Evolutionary conservation across 2,329 filamentous ascomycete species (phyloP).

Genomic region (Ceratocystiopsis minuta): DNA sequence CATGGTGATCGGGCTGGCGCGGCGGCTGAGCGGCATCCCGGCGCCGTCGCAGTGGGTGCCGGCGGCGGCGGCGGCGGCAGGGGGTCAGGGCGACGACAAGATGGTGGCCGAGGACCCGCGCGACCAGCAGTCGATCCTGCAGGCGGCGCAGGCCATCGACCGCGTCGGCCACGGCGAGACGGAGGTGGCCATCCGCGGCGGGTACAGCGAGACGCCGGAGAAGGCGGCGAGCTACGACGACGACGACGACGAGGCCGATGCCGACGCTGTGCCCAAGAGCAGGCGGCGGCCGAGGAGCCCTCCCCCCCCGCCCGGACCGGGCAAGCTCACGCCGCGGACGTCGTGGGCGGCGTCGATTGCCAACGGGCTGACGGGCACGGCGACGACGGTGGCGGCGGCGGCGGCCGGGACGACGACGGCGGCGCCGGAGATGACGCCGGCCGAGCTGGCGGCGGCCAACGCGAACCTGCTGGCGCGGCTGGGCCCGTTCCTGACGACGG

Average conservation of each 20-base stretch:
- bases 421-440: constrained; percentile 44
- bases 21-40: constrained; percentile 74
- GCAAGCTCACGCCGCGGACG: constrained; percentile 19
- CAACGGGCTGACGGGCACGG: constrained; percentile 6
- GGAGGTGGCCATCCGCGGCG: constrained; percentile 49
- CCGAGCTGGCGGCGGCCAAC: constrained; percentile 66
- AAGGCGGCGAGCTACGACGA: constrained; percentile 16
- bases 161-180: constrained; percentile 53
- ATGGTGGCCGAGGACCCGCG: constrained; percentile 29
- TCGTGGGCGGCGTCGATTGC: constrained; percentile 15
- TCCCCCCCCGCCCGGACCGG: neutral
- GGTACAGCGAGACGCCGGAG: constrained; percentile 50
- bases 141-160: constrained; percentile 62
- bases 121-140: constrained; percentile 48
- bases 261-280: no score
- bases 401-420: neutral
- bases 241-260: constrained; percentile 18
- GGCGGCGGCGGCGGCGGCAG: constrained; percentile 11
- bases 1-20: constrained; percentile 67
- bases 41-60: constrained; percentile 31
- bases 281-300: no score
- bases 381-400: no score
- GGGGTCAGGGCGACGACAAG: no score
- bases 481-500: constrained; percentile 76
- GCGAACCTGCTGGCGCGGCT: constrained; percentile 74